phyloP scores from a whole-genome alignment of 768 basidiomycete species.

The Xerocomellus chrysenteron region DNA sequence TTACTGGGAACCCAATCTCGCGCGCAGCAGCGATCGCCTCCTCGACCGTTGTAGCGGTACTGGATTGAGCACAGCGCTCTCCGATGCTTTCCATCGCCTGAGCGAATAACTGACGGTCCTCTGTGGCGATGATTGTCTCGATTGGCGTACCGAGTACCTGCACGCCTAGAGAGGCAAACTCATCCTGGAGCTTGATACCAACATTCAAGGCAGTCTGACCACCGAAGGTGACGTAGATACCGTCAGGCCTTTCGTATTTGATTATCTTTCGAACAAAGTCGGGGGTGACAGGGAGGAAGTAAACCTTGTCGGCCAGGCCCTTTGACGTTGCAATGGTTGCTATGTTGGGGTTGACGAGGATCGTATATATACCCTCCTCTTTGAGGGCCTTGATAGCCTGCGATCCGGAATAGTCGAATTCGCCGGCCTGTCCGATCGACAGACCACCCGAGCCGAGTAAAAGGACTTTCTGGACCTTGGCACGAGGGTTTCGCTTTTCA shows the following conservation, averaged over 20 bases:
- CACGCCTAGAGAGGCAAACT: constrained; percentile 86
- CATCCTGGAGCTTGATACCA: constrained; percentile 96
- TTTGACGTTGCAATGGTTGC: constrained; percentile 98
- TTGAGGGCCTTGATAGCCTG: constrained; percentile 99
- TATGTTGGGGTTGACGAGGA: constrained; percentile 98
- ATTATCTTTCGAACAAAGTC: constrained; percentile 98
- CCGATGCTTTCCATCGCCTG: constrained; percentile 94
- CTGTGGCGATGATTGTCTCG: constrained; percentile 94
- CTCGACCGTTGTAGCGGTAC: constrained; percentile 79
- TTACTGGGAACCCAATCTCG: constrained; percentile 91
- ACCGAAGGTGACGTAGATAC: constrained; percentile 98
- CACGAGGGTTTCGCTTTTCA: constrained; percentile 65
- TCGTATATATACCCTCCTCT: constrained; percentile 98
- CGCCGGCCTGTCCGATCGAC: constrained; percentile 98
- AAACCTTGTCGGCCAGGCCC: constrained; percentile 98
- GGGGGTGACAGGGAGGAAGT: constrained; percentile 97
- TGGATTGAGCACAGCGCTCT: constrained; percentile 90
- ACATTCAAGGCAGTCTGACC: constrained; percentile 97
- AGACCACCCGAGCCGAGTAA: constrained; percentile 97
- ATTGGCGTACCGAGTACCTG: constrained; percentile 96
- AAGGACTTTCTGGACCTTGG: constrained; percentile 87
- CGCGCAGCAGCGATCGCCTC: constrained; percentile 83
- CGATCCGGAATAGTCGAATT: constrained; percentile 99
- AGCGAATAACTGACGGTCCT: constrained; percentile 94
- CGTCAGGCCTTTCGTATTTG: constrained; percentile 97